phyloP scores from a whole-genome alignment of 2,329 filamentous ascomycete genomes.

The Fusarium pseudoanthophilum region DNA sequence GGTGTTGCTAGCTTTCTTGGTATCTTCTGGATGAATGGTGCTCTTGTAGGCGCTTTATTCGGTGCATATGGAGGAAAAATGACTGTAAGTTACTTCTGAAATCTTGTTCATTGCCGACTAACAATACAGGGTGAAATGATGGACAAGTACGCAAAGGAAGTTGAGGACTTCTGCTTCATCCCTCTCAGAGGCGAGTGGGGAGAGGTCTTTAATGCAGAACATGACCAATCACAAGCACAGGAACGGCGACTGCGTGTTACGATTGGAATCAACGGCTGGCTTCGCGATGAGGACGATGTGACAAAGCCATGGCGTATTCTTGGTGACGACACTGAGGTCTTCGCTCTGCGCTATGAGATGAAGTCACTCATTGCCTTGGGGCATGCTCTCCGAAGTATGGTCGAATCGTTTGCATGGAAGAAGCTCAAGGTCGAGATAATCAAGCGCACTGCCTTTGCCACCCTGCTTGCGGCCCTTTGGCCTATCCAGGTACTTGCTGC shows the following conservation, averaged over 20 bases:
- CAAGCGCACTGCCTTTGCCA: constrained; percentile 75
- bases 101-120: background rate
- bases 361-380: constrained; percentile 81
- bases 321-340: constrained; percentile 77
- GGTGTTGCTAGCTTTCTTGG: constrained; percentile 88
- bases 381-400: constrained; percentile 75
- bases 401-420: constrained; percentile 79
- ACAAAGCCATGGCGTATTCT: constrained; percentile 83
- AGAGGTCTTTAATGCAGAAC: constrained; percentile 30
- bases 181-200: constrained; percentile 68
- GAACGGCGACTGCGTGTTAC: constrained; percentile 76
- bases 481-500: constrained; percentile 74
- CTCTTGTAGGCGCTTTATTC: constrained; percentile 87
- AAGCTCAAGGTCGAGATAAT: constrained; percentile 80
- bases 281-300: constrained; percentile 79
- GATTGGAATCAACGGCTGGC: constrained; percentile 89
- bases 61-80: constrained; percentile 87
- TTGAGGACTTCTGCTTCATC: constrained; percentile 84
- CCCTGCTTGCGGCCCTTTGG: constrained; percentile 75
- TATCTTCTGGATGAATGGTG: constrained; percentile 85
- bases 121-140: constrained; percentile 77
- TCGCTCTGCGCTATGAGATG: constrained; percentile 86
- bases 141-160: constrained; percentile 86
- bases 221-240: constrained; percentile 40
- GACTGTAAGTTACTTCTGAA: constrained; percentile 55